phyloP scores from a whole-genome alignment of 2,329 filamentous ascomycete species.

The Cladosporium sphaerospermum region DNA sequence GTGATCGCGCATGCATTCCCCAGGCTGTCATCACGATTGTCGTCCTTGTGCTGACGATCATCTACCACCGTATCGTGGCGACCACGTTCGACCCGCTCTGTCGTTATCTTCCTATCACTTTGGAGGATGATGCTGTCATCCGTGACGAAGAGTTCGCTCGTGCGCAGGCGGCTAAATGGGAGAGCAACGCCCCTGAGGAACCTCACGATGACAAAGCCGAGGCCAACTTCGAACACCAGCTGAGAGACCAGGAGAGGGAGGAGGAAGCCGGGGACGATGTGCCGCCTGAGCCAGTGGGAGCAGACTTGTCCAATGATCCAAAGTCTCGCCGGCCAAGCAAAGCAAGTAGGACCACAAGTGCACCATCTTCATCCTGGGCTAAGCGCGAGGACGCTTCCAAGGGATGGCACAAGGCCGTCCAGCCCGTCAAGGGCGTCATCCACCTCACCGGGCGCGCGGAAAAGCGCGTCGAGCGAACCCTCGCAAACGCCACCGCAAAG shows the following conservation, averaged over 20 bases:
- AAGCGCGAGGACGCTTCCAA: slow-evolving; percentile 12
- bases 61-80: slow-evolving; percentile 79
- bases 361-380: slow-evolving; percentile 8
- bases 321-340: not conserved
- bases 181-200: slow-evolving; percentile 22
- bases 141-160: slow-evolving; percentile 83
- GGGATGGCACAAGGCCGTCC: slow-evolving; percentile 13
- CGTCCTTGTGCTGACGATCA: slow-evolving; percentile 59
- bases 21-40: slow-evolving; percentile 85
- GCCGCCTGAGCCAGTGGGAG: not conserved
- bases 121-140: slow-evolving; percentile 91
- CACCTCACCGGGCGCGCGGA: slow-evolving; percentile 10
- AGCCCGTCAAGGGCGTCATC: slow-evolving; percentile 10
- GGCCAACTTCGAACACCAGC: slow-evolving; percentile 36
- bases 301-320: slow-evolving; percentile 11
- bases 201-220: slow-evolving; percentile 30
- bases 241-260: slow-evolving; percentile 35
- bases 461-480: not conserved
- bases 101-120: slow-evolving; percentile 83
- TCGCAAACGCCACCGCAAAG: slow-evolving; percentile 5
- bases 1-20: slow-evolving; percentile 55
- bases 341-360: not conserved
- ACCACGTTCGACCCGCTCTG: slow-evolving; percentile 77
- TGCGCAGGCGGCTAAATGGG: slow-evolving; percentile 44
- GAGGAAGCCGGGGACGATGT: slow-evolving; percentile 15